These are phyloP conservation scores for Penicillium salamii DNA, from an alignment of 495 filamentous ascomycete genomes.

Conservation along the genomic window DNA sequence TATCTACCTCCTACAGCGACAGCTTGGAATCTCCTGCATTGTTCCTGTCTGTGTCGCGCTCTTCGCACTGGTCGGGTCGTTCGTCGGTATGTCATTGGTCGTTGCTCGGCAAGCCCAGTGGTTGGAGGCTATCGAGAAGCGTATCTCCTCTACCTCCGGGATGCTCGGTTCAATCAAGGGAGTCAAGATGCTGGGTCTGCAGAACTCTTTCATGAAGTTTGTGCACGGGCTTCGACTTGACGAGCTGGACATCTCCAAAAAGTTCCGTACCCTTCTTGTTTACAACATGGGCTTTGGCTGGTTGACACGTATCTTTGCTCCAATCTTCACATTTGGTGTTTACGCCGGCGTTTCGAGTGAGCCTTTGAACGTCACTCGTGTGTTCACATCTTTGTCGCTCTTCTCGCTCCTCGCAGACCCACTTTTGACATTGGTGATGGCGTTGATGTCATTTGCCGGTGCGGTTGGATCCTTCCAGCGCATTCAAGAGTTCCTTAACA, in stretches of 20 bases:
- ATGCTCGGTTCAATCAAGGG: constrained; percentile 58
- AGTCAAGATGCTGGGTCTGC: constrained; percentile 62
- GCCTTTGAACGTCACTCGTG: constrained; percentile 46
- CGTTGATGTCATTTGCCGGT: constrained; percentile 49
- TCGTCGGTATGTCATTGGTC: constrained; percentile 35
- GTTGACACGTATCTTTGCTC: constrained; percentile 49
- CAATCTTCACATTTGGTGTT: constrained; percentile 51
- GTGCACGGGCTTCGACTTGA: constrained; percentile 52
- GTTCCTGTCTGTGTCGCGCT: constrained; percentile 55
- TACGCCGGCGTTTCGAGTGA: constrained; percentile 49
- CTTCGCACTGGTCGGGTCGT: constrained; percentile 30
- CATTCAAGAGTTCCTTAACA: constrained; percentile 57
- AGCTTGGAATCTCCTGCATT: constrained; percentile 51
- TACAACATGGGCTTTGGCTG: constrained; percentile 54
- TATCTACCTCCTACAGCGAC: constrained; percentile 52
- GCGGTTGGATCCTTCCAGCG: constrained; percentile 56
- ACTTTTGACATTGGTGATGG: constrained; percentile 54
- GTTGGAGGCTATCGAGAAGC: constrained; percentile 48
- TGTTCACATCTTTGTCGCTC: constrained; percentile 60
- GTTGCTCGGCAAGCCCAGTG: constrained; percentile 24
- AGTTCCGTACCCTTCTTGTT: constrained; percentile 53
- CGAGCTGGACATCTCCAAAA: constrained; percentile 55
- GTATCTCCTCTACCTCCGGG: constrained; percentile 46
- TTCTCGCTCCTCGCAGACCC: constrained; percentile 59
- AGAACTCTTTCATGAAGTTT: constrained; percentile 30